Conservation (phyloP, 305 asterid species). For the Vinca major region DNA sequence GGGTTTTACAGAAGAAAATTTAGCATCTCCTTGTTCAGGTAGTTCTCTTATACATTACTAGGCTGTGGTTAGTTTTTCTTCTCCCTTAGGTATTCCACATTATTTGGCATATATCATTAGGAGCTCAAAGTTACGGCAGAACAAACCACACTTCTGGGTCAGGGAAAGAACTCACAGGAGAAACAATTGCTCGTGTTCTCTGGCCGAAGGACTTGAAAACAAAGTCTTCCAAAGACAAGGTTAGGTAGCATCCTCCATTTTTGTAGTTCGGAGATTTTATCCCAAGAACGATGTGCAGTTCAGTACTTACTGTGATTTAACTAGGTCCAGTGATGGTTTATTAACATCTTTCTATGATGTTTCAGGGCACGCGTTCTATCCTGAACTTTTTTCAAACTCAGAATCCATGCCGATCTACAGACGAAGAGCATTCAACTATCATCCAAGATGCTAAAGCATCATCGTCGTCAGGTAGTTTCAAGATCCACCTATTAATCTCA, state of each 20-base stretch:
- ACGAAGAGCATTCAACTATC: conserved; percentile 23
- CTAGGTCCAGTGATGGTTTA: background rate
- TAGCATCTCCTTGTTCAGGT: conserved; percentile 34
- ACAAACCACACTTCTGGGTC: conserved; percentile 24
- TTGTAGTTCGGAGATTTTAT: background rate
- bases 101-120: conserved; percentile 25
- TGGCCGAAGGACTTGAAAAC: conserved; percentile 40
- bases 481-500: background rate
- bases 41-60: conserved; percentile 15
- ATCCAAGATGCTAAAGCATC: conserved; percentile 30
- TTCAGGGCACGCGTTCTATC: conserved; percentile 58
- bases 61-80: background rate
- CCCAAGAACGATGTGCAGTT: background rate
- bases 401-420: conserved; percentile 25
- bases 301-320: background rate
- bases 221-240: conserved; percentile 50
- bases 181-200: conserved; percentile 23
- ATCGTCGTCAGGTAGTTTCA: conserved; percentile 41
- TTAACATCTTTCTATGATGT: conserved; percentile 20
- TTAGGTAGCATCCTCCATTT: conserved; percentile 17
- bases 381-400: conserved; percentile 41
- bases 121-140: conserved; percentile 28
- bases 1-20: conserved; percentile 22
- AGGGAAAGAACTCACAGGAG: conserved; percentile 24
- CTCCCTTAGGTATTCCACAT: background rate